These are phyloP conservation scores for Colletotrichum sp. DNA, from an alignment of 2,329 filamentous ascomycete species.

Conservation along the genomic window DNA sequence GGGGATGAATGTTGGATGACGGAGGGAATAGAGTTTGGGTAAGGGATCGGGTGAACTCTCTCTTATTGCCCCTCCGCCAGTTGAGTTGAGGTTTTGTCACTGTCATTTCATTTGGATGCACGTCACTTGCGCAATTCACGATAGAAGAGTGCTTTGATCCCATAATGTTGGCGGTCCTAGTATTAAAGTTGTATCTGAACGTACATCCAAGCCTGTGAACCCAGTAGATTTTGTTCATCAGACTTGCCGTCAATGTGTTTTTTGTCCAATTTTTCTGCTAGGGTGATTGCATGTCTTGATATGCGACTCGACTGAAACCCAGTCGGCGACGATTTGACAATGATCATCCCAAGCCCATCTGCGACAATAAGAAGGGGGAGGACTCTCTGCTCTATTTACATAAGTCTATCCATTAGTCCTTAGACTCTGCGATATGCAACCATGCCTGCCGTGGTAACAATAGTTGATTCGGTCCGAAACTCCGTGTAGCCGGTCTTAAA, in stretches of 20 bases:
- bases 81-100: not conserved
- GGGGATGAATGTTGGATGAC: not conserved
- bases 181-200: slow-evolving; percentile 17
- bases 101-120: not conserved
- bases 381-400: slow-evolving; percentile 7
- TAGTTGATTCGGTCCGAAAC: slow-evolving; percentile 1
- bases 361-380: not conserved
- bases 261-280: not conserved
- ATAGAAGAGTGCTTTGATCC: not conserved
- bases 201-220: not conserved
- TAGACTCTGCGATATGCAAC: slow-evolving; percentile 7
- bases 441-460: slow-evolving; percentile 7
- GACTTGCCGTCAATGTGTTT: not conserved
- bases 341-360: not conserved
- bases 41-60: not conserved
- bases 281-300: not conserved
- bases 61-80: not conserved
- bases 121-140: not conserved
- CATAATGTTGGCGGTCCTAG: not conserved
- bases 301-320: not conserved
- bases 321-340: not conserved
- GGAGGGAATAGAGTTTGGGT: not conserved
- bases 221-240: not conserved
- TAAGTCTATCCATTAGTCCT: slow-evolving; percentile 8
- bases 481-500: not conserved